Conservation (phyloP, 345 rosid genomes). For the Bruguiera gymnorhiza region DNA sequence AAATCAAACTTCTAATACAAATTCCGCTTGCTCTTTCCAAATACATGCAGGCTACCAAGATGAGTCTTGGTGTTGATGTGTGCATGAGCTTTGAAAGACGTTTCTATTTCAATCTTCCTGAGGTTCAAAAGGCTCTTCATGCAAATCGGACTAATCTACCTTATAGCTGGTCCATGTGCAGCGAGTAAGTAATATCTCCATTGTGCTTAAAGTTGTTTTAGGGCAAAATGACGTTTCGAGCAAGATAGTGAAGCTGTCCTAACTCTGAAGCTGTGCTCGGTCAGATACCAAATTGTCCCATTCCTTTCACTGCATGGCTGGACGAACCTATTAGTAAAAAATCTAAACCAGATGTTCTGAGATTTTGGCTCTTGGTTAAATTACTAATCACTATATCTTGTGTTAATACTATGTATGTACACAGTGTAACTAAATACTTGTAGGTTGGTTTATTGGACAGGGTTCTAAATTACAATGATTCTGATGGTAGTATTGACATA, state of each 20-base stretch:
- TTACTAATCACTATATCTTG: too few species aligned
- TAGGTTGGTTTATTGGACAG: slow-evolving; percentile 24
- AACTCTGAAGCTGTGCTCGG: too few species aligned
- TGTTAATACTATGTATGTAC: too few species aligned
- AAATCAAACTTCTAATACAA: not conserved
- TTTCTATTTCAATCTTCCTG: slow-evolving; percentile 80
- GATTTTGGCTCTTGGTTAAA: too few species aligned
- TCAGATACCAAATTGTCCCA: too few species aligned
- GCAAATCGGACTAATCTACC: slow-evolving; percentile 69
- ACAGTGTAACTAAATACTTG: too few species aligned
- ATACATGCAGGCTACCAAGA: slow-evolving; percentile 55
- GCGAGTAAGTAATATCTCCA: slow-evolving; percentile 34
- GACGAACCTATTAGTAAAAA: too few species aligned
- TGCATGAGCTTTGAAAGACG: slow-evolving; percentile 65
- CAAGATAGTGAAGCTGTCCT: too few species aligned
- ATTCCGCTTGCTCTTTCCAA: not conserved
- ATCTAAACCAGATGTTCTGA: too few species aligned
- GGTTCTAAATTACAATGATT: slow-evolving; percentile 48
- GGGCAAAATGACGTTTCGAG: too few species aligned
- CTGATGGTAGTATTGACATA: slow-evolving; percentile 60
- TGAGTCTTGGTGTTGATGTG: slow-evolving; percentile 80
- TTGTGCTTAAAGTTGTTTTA: too few species aligned
- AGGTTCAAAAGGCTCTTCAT: slow-evolving; percentile 90
- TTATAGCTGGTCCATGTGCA: slow-evolving; percentile 81
- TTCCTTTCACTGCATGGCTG: too few species aligned